These are phyloP conservation scores for Fusarium tupiense DNA, from an alignment of 2,329 filamentous ascomycete species.

Conservation along the genomic window DNA sequence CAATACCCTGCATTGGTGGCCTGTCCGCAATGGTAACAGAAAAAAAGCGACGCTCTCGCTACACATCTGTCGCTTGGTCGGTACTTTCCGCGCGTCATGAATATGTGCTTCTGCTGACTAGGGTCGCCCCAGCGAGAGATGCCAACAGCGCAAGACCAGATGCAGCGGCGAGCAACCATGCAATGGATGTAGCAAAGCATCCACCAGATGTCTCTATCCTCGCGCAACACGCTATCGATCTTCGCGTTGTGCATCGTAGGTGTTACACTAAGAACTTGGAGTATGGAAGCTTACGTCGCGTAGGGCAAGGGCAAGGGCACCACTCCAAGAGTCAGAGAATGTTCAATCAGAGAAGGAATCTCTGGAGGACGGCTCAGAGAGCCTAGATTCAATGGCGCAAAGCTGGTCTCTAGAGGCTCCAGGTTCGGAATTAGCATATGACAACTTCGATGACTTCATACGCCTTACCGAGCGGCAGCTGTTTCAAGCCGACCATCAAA, in stretches of 20 bases:
- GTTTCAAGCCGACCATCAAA: not conserved
- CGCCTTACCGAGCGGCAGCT: not conserved
- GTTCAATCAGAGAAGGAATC: not conserved
- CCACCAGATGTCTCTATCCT: not conserved
- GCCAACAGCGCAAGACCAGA: not conserved
- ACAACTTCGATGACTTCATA: not conserved
- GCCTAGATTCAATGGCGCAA: not conserved
- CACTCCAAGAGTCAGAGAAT: not conserved
- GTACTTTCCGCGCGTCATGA: not conserved
- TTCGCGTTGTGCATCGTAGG: not conserved
- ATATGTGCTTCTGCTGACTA: not conserved
- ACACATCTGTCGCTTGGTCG: not conserved
- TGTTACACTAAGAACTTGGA: rapidly evolving
- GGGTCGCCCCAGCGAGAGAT: not conserved
- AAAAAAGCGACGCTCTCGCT: not conserved
- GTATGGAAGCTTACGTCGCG: not conserved
- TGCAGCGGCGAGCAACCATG: not conserved
- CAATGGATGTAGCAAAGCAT: not conserved
- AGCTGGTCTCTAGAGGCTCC: not conserved
- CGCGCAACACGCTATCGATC: not conserved
- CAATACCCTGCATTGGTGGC: not conserved
- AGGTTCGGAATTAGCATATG: not conserved
- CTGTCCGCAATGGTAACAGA: not conserved
- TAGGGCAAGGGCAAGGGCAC: not conserved
- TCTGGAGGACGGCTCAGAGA: not conserved